These are phyloP conservation scores for Colletotrichum australisinense DNA, from an alignment of 2,329 filamentous ascomycete genomes.

Conservation along the genomic window DNA sequence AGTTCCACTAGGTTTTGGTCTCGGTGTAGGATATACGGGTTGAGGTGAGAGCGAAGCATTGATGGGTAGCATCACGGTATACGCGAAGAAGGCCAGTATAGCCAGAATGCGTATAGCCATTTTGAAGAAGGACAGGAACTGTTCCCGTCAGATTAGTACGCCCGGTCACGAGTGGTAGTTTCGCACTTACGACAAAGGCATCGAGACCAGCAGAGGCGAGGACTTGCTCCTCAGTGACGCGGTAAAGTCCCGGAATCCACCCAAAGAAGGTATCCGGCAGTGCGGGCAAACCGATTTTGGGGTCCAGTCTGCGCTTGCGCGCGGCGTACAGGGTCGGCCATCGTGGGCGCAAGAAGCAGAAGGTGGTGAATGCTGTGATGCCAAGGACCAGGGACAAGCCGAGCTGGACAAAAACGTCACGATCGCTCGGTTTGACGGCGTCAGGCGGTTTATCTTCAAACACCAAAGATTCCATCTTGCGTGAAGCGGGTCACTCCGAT, in stretches of 20 bases:
- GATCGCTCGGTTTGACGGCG: slow-evolving; percentile 40
- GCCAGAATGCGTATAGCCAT: slow-evolving; percentile 89
- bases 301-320: slow-evolving; percentile 79
- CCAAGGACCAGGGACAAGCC: slow-evolving; percentile 79
- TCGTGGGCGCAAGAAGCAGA: slow-evolving; percentile 87
- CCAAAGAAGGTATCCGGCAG: slow-evolving; percentile 89
- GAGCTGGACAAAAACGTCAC: slow-evolving; percentile 70
- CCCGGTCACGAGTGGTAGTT: neutral
- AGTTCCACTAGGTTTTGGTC: neutral
- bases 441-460: slow-evolving; percentile 31
- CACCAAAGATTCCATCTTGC: slow-evolving; percentile 30
- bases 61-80: slow-evolving; percentile 85
- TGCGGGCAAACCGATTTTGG: slow-evolving; percentile 72
- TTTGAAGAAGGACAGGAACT: slow-evolving; percentile 94
- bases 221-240: slow-evolving; percentile 88
- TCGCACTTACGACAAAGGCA: slow-evolving; percentile 81
- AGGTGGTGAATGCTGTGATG: slow-evolving; percentile 76
- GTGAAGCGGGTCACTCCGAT: slow-evolving; percentile 7
- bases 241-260: slow-evolving; percentile 90
- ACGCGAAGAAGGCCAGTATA: slow-evolving; percentile 83
- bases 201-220: slow-evolving; percentile 91
- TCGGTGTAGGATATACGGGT: too few relatives aligned
- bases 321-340: slow-evolving; percentile 94
- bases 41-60: slow-evolving; percentile 72
- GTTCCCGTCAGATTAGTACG: neutral